Conservation (phyloP, 225 moss, liverwort and hornwort species). For the Climacium dendroides region DNA sequence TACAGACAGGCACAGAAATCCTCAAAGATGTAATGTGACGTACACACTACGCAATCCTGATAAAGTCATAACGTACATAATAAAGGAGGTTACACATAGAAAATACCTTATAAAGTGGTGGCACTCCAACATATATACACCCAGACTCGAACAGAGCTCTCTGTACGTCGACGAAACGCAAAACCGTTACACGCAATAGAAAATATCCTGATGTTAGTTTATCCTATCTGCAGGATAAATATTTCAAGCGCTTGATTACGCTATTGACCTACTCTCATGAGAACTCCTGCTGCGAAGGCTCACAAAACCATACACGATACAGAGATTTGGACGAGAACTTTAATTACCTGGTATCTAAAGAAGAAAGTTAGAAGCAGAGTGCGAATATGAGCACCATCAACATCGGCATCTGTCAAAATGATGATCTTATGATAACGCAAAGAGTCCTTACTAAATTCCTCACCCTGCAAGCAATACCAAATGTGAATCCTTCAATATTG, state of each 20-base stretch:
- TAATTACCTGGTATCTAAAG: constrained; percentile 77
- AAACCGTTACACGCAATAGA: not conserved
- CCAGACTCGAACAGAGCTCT: constrained; percentile 86
- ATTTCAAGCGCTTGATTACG: not conserved
- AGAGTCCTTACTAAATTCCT: constrained; percentile 82
- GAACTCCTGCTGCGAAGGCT: not conserved
- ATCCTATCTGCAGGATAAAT: not conserved
- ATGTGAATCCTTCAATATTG: not conserved
- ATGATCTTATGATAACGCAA: constrained; percentile 96
- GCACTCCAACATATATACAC: constrained; percentile 88
- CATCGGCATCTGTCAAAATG: constrained; percentile 96
- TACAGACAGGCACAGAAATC: not conserved
- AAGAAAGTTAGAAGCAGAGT: constrained; percentile 92
- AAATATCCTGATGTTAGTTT: not conserved
- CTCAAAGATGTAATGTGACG: not conserved
- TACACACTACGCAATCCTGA: not conserved
- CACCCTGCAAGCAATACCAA: constrained; percentile 48
- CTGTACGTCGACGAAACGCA: constrained; percentile 8
- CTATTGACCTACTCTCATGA: not conserved
- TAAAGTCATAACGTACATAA: not conserved
- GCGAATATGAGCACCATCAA: constrained; percentile 97
- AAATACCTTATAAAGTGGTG: constrained; percentile 82
- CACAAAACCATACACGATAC: not conserved
- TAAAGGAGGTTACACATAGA: not conserved
- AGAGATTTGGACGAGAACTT: not conserved